Base-by-base conservation (phyloP, 2,329 filamentous ascomycete species). In the Paracoccidioides lutzii region DNA sequence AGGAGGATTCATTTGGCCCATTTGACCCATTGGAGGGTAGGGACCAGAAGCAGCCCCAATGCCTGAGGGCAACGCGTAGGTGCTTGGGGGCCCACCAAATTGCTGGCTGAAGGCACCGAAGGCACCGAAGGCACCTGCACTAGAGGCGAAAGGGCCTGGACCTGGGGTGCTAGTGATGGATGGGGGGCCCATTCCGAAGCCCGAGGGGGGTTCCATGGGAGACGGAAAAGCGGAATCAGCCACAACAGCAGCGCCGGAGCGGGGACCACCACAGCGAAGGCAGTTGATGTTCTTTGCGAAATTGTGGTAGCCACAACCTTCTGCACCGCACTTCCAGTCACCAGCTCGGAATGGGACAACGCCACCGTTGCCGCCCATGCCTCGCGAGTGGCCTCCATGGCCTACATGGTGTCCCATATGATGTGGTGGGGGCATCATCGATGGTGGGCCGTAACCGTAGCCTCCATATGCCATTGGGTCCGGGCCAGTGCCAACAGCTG, bases 271-370 rank as follows among this genome's bases (percentile, higher is more conserved):
- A 69, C 93, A 98, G 58, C 93, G 88, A 60, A 98, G 82, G 73
- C 93, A 98, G 74, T 89, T 95, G 57, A 97, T 91, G 66, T 98
- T 98, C 81, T 98, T 98, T 59, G 93, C 93, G 69, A 98, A 98
- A 76, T 98, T 98, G 78, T 98, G 93, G 73, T 98, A 98, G 57
- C 88, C 89, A 70, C 93, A 98, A 41, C 90, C 90, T 68, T 98
- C 93, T 61, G 93, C 93, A 56, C 93, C 93, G 68, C 93, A 98
- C 74, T 96, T 96, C 93, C 93, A 98, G 69, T 98, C 93, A 67
- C 93, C 93, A 55, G 93, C 93, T 67, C 93, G 87, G 85, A 98
- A 98, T 14, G 93, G 93, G 45, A 98, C 93, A 50, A 90, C 86
- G 55, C 87, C 87, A 63, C 87, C 86, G 60, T 88, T 79, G 46